Evolutionary conservation across 257 asterid genomes (phyloP).

Genomic region (Solanum appendiculatum): DNA sequence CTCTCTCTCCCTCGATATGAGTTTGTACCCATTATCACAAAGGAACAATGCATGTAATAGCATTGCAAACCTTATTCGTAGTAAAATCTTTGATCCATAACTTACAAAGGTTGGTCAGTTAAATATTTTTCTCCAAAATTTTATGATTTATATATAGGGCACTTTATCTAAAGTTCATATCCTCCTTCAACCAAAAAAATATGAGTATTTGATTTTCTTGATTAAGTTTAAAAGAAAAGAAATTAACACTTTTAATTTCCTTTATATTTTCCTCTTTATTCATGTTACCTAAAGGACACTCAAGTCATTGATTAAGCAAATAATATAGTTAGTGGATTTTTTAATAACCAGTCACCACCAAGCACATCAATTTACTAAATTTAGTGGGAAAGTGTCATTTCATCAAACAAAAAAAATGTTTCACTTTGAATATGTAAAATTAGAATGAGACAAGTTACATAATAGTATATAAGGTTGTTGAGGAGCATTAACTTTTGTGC

Average conservation of each 20-base stretch:
- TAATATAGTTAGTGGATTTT: neutral
- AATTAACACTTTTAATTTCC: neutral
- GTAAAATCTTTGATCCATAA: neutral
- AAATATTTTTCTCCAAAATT: neutral
- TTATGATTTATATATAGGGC: neutral
- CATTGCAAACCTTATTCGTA: too few species aligned
- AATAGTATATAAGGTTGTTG: neutral
- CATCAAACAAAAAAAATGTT: neutral
- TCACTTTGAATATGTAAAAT: neutral
- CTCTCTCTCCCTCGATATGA: too few species aligned
- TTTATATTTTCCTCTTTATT: neutral
- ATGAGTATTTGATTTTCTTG: neutral
- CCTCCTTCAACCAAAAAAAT: neutral
- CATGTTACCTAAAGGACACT: neutral
- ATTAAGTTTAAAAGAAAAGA: too few species aligned
- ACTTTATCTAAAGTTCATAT: neutral
- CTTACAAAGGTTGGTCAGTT: neutral
- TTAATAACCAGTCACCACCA: neutral
- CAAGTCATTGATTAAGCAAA: neutral
- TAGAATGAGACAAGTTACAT: neutral
- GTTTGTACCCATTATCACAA: neutral
- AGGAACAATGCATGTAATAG: neutral
- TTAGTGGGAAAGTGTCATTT: neutral
- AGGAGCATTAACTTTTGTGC: neutral
- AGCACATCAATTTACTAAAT: neutral